Conservation (phyloP, 192 early-diverging fungal genomes). For the Podila horticola region DNA sequence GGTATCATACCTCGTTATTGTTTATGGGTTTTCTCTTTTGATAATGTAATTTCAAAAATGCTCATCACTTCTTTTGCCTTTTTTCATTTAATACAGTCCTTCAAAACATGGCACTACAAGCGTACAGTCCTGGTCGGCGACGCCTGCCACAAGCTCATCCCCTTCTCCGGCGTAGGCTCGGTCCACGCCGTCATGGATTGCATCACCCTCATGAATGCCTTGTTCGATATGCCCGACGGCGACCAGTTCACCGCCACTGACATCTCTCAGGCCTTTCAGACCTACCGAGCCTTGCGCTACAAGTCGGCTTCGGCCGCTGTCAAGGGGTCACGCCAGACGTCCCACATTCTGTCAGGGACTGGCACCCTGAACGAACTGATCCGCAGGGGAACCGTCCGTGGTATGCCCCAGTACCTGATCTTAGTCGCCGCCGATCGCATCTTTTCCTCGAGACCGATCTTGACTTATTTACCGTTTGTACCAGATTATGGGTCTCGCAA, state of each 20-base stretch:
- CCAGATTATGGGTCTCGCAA: slow-evolving; percentile 4
- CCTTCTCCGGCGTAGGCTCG: slow-evolving; percentile 1
- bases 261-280: slow-evolving; percentile 25
- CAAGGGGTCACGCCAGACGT: slow-evolving; percentile 1
- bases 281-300: slow-evolving; percentile 22
- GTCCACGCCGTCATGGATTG: not conserved
- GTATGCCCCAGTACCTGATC: slow-evolving; percentile 3
- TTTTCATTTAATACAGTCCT: not conserved
- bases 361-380: slow-evolving; percentile 1
- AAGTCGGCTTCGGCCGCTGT: slow-evolving; percentile 23
- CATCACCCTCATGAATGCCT: not conserved
- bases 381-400: slow-evolving; percentile 3
- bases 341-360: not conserved
- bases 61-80: too few relatives aligned
- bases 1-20: not conserved
- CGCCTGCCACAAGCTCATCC: slow-evolving; percentile 16
- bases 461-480: slow-evolving; percentile 1
- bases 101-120: slow-evolving; percentile 14
- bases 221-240: not conserved
- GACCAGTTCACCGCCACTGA: slow-evolving; percentile 15
- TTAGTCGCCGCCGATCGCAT: slow-evolving; percentile 7
- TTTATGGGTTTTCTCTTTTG: too few relatives aligned
- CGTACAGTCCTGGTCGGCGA: slow-evolving; percentile 9
- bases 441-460: slow-evolving; percentile 4
- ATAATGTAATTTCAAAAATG: not conserved